Evolutionary conservation across 2,329 filamentous ascomycete species (phyloP), one percentile per base, ranked within the genome.

Genomic region (Bipolaris bicolor): DNA sequence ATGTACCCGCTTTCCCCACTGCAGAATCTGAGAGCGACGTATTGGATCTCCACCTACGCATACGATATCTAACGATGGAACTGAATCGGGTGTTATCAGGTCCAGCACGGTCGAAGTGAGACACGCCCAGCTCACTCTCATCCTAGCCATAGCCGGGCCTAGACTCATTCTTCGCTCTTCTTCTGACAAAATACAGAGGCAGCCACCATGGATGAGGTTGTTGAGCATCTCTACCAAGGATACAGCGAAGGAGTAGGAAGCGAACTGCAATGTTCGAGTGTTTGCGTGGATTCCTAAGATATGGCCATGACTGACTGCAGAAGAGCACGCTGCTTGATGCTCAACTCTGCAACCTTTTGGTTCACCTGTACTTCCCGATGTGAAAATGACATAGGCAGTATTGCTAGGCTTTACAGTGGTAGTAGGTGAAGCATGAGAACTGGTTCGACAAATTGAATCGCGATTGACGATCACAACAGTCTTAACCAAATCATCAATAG

Each of bases 351-450:
- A 88, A 3, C 90, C 90, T 68, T 95, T 94, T 0, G 90, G 90
- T 0, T 79, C 79, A 0, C 90, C 91, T 0, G 90, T 94, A 22
- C 87, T 92, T 1, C 91, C 91, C 13, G 89, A 91, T 0, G 90
- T 94, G 72, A 89, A 94, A 2, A 94, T 15, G 4, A 39, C 34
- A n/a, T 45, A 45, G 11, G 18, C 13, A 4, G 29, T 20, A n/a
- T 20, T 10, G 3, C 18, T 9, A 15, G 37, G 47, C 18, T 34
- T 5, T 1, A 4, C 29, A 22, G 24, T n/a, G 10, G 29, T 18
- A 11, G 6, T 4, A 24, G 10, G 26, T 9, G 26, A 11, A 29
- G 26, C 26, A 3, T 11, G 10, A 11, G 9, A 39, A 20, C 34
- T 36, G 13, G n/a, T 36, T 36, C n/a, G 5, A n/a, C 10, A 10